Base-by-base conservation (phyloP, 108 stramenopile species). In the Discostella pseudostelligera region DNA sequence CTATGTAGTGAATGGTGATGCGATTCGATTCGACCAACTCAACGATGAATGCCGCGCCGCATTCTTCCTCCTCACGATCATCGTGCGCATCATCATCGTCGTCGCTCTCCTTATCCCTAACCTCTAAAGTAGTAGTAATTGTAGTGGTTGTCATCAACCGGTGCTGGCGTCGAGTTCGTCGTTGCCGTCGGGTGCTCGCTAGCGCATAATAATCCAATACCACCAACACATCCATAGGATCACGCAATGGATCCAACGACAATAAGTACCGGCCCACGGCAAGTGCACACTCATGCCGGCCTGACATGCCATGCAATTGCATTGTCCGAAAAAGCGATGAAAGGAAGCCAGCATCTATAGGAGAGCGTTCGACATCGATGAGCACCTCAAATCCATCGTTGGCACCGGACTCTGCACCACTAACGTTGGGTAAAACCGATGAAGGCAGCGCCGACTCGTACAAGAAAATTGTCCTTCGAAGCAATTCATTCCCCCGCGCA, bases 171-270 rank as follows among this genome's bases (percentile, higher is more conserved):
- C 20, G 12, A 26, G 50, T 4, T 26, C 32, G 54, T 35, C 32
- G 29, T n/a, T 51, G 4, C 9, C 66, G 70, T 1, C 62, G 64
- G 17, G 79, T 78, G 35, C 75, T 72, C 8, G 78, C 62, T 53
- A 90, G 43, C 0, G 86, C 86, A 65, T 83, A 89, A 64, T 82
- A 76, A 72, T 94, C 92, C 46, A 94, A 45, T 22, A 78, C 69
- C 16, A 86, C 42, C 35, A 94, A 59, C 0, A 94, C 70, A 12
- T 74, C 72, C 87, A 81, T 86, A 1, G 92, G 92, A 78, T 94
- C 92, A 12, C 92, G 63, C 58, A 90, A 65, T 6, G 88, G 89
- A 73, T 94, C 92, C 39, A 94, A 70, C 14, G 88, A 81, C 57
- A 94, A 67, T n/a, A 94, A 37, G 56, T 78, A 83, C 17, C 76